Evolutionary conservation across 2,329 filamentous ascomycete genomes (phyloP), one percentile per base, ranked within the genome.

Genomic region (Raffaelea ambrosiae): DNA sequence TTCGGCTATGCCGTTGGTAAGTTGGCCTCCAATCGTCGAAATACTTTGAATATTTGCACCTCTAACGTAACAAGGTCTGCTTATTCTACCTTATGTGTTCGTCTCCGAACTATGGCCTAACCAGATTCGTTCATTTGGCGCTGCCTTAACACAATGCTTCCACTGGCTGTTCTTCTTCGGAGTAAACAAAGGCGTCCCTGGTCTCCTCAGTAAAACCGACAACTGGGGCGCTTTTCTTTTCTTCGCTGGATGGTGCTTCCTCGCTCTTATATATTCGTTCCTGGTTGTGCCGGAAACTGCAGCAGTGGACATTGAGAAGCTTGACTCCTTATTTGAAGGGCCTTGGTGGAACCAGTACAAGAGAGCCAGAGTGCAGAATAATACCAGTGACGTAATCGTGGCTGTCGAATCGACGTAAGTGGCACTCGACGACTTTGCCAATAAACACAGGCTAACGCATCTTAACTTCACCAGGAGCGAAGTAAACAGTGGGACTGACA

Each of bases 61-160:
- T 29, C 21, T 43, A 8, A 20, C 20, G 13, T 43, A 3, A n/a
- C n/a, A 16, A 46, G 44, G 50, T 18, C 49, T 63, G 0, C 46
- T 67, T 1, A 60, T 65, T 26, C 62, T 73, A 1, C 69, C 69
- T 0, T 73, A 71, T 44, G 60, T 73, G 5, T 70, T 73, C 46
- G 66, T 64, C 4, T 62, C 61, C 2, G 69, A 73, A 48, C 55
- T 72, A 0, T 73, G 67, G 61, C 69, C 70, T 1, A 71, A 71
- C 49, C 62, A 63, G 3, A 64, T 72, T 44, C 64, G 69, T 0
- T 69, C 68, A 0, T 67, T 72, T 51, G 67, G 69, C 23, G 59
- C 59, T n/a, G 65, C 68, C 2, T 51, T 70, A 4, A 51, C 59
- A 1, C 48, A 49, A 23, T 26, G 22, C 23, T 67, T 69, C 48